Conservation (phyloP, 2,329 filamentous ascomycete species). For the Fusarium nanum region DNA sequence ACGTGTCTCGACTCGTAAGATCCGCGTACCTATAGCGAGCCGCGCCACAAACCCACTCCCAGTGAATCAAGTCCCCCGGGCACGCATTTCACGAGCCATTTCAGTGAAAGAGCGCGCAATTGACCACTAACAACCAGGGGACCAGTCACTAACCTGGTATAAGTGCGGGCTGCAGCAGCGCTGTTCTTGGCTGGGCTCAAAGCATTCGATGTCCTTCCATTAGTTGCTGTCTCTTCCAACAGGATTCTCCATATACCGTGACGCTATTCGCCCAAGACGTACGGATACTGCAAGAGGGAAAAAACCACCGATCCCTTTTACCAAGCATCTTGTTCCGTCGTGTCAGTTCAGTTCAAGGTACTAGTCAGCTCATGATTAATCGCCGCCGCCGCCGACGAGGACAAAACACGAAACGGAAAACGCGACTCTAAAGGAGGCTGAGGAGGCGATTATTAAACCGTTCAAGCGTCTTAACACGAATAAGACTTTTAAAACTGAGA, state of each 20-base stretch:
- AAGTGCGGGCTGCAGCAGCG: slow-evolving; percentile 32
- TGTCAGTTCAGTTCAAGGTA: slow-evolving; percentile 36
- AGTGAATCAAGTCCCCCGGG: slow-evolving; percentile 23
- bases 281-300: background rate
- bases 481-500: slow-evolving; percentile 11
- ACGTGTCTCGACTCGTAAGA: slow-evolving; percentile 35
- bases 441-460: slow-evolving; percentile 35
- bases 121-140: slow-evolving; percentile 34
- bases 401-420: slow-evolving; percentile 1
- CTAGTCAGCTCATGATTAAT: slow-evolving; percentile 46
- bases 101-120: slow-evolving; percentile 36
- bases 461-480: slow-evolving; percentile 14
- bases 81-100: slow-evolving; percentile 21
- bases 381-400: slow-evolving; percentile 32
- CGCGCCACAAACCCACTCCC: slow-evolving; percentile 39
- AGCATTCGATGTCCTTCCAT: slow-evolving; percentile 45
- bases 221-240: slow-evolving; percentile 20
- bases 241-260: slow-evolving; percentile 26
- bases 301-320: slow-evolving; percentile 32
- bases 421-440: slow-evolving; percentile 33
- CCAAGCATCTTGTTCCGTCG: slow-evolving; percentile 40
- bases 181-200: slow-evolving; percentile 25
- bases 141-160: slow-evolving; percentile 36
- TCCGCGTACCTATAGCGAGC: slow-evolving; percentile 36
- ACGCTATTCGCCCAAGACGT: slow-evolving; percentile 34